Conservation (phyloP, 2,329 filamentous ascomycete genomes). For the Cadophora gregata region DNA sequence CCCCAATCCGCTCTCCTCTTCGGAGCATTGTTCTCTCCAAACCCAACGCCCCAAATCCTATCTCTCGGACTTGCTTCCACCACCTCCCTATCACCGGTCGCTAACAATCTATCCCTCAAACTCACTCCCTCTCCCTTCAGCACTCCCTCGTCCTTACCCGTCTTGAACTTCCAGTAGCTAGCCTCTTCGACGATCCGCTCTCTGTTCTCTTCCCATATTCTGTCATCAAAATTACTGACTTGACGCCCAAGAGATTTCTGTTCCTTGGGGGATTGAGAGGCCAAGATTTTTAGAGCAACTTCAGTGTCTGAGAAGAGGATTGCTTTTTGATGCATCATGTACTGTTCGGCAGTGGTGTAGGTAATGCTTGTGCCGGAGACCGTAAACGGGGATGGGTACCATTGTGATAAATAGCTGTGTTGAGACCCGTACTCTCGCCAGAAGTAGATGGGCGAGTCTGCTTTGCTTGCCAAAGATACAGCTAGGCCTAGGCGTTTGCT, state of each 20-base stretch:
- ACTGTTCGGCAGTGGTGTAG: slow-evolving; percentile 61
- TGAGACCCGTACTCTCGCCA: slow-evolving; percentile 28
- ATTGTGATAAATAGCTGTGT: slow-evolving; percentile 66
- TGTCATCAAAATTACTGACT: slow-evolving; percentile 58
- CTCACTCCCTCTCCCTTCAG: slow-evolving; percentile 26
- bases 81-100: slow-evolving; percentile 63
- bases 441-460: slow-evolving; percentile 32
- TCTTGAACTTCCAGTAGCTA: slow-evolving; percentile 64
- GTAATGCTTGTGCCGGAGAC: slow-evolving; percentile 43
- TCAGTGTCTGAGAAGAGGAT: slow-evolving; percentile 54
- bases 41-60: slow-evolving; percentile 71
- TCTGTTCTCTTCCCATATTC: slow-evolving; percentile 58
- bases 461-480: not conserved
- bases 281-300: slow-evolving; percentile 56
- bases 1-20: slow-evolving; percentile 61
- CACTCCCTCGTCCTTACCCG: slow-evolving; percentile 44
- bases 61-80: slow-evolving; percentile 68
- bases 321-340: slow-evolving; percentile 58
- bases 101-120: slow-evolving; percentile 57
- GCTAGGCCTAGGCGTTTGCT: slow-evolving; percentile 4
- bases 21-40: slow-evolving; percentile 56
- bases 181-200: slow-evolving; percentile 61
- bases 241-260: slow-evolving; percentile 61
- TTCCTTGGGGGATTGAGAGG: slow-evolving; percentile 51
- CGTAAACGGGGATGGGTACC: slow-evolving; percentile 60